Conservation (phyloP, 164 flowering plant species). For the Sextonia rubra region DNA sequence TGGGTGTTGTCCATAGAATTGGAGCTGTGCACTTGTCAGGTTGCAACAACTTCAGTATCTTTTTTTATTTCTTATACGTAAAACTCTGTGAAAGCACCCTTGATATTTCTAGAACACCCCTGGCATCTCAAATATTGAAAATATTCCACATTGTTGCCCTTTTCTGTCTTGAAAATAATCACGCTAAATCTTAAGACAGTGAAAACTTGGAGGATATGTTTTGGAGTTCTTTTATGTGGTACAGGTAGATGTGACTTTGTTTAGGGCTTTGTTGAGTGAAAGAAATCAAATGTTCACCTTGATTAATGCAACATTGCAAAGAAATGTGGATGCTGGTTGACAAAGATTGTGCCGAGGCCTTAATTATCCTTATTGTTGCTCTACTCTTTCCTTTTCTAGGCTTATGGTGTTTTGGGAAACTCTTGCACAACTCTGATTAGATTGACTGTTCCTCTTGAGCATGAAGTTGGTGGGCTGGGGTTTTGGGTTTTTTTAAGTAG, state of each 20-base stretch:
- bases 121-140: not conserved
- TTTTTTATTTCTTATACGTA: not conserved
- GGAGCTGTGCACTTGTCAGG: slow-evolving; percentile 25
- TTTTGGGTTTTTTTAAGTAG: not conserved
- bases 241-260: too few species aligned
- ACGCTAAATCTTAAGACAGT: too few species aligned
- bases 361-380: not conserved
- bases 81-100: slow-evolving; percentile 1
- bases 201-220: too few species aligned
- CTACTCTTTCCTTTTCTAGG: not conserved
- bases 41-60: slow-evolving; percentile 10
- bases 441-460: not conserved
- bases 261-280: too few species aligned
- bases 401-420: not conserved
- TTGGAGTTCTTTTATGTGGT: too few species aligned
- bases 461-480: not conserved
- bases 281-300: too few species aligned
- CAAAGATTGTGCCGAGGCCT: too few species aligned
- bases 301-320: too few species aligned
- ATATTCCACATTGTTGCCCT: not conserved
- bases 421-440: not conserved
- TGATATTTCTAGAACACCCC: slow-evolving; percentile 3
- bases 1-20: slow-evolving; percentile 31
- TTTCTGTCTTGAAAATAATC: not conserved
- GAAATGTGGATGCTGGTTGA: too few species aligned